Percentiles rank a stretch among this genome's conserved stretches.
Conservation (phyloP, 495 filamentous ascomycete genomes). For the Xylaria flabelliformis region DNA sequence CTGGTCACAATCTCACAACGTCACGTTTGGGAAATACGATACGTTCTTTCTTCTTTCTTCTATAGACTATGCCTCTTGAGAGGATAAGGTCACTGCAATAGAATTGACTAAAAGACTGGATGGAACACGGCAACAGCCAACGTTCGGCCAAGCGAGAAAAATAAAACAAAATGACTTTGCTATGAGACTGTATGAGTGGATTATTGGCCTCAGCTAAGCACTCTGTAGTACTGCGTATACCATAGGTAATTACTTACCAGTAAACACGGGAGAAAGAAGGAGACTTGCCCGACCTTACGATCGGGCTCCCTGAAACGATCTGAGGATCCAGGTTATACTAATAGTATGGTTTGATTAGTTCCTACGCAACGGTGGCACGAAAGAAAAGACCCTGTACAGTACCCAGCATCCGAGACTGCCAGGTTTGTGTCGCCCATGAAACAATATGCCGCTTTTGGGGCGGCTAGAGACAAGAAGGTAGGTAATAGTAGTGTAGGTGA, state of each 20-base stretch:
- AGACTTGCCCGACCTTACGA: neutral
- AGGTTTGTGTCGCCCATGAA: conserved; percentile 3
- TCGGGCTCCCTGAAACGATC: conserved; percentile 21
- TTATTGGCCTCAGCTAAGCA: neutral
- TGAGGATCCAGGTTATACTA: conserved; percentile 6
- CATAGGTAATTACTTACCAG: neutral
- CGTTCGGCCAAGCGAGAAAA: neutral
- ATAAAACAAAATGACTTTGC: neutral
- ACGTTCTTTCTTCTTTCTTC: conserved; percentile 13
- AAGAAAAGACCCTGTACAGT: neutral
- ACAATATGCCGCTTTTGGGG: conserved; percentile 10
- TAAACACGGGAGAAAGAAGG: neutral
- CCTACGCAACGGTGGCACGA: neutral
- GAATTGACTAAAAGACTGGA: too few species aligned
- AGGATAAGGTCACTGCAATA: neutral
- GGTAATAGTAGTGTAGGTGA: neutral
- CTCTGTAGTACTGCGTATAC: neutral
- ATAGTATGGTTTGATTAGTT: conserved; percentile 2
- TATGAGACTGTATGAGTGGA: neutral
- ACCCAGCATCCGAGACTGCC: conserved; percentile 7
- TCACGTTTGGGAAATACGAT: neutral
- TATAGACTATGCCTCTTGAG: conserved; percentile 1
- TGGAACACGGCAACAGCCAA: neutral
- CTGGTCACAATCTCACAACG: neutral
- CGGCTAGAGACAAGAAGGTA: conserved; percentile 19